Base-by-base conservation (phyloP, 139 green algal species). In the Deuterostichococcus epilithicus region DNA sequence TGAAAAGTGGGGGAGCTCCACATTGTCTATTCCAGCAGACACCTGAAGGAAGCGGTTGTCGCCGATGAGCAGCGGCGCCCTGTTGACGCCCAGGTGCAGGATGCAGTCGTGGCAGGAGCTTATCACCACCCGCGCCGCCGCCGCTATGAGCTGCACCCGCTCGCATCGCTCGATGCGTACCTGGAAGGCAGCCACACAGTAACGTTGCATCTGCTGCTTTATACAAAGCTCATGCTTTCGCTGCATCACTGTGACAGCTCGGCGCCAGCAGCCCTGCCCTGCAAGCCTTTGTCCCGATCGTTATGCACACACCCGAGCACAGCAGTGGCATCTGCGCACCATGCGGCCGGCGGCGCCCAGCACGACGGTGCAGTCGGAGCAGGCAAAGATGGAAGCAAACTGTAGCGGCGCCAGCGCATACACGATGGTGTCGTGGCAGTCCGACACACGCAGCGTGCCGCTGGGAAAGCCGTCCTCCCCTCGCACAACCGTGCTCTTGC, bases 341-440 rank as follows among this genome's bases (percentile, higher is more conserved):
- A 89, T 60, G 3, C 85, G 76, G 1, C 88, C 87, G 45, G 88
- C 90, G 15, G 93, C 89, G 2, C 91, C 91, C 52, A 90, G 60
- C 71, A 97, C 79, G 36, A 94, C 82, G 25, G 81, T 89, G 85
- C 91, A 95, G 84, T 97, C 91, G 28, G 69, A 86, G 82, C 93
- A 97, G 74, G 86, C 86, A 35, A 79, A 85, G n/a, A 97, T 76
- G 37, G 85, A 83, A 18, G 85, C 89, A 34, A 85, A 86, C 76
- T 92, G 82, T 74, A 97, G 79, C 5, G 91, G 91, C 28, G 91
- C 89, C 45, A 97, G 88, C 13, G 86, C 75, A 80, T 97, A 97
- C n/a, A 97, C 85, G 35, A 92, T 79, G 1, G 85, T 85, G 74
- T 97, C 93, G 72, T 94, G 88, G 88, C 93, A 97, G 86, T 96